These are phyloP conservation scores for Metarhizium rileyi DNA, from an alignment of 2,329 filamentous ascomycete genomes.

Conservation along the genomic window DNA sequence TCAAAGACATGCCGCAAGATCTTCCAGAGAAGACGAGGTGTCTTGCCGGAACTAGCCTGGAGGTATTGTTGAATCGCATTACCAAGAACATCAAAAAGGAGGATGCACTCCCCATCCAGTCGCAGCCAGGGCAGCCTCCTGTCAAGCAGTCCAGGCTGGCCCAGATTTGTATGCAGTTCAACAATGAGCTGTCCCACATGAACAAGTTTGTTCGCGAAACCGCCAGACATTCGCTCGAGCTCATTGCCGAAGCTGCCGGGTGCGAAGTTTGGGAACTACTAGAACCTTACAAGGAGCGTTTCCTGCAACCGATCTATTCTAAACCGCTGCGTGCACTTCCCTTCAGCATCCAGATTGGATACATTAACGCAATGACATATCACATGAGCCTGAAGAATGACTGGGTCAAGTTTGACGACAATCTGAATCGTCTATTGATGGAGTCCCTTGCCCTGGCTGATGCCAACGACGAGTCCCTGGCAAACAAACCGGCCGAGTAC, in stretches of 20 bases:
- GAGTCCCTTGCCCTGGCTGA: slow-evolving; percentile 91
- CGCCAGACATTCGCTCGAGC: slow-evolving; percentile 68
- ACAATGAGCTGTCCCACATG: slow-evolving; percentile 86
- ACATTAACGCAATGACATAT: slow-evolving; percentile 95
- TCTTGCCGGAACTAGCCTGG: slow-evolving; percentile 73
- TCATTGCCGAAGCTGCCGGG: slow-evolving; percentile 68
- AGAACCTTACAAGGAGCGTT: slow-evolving; percentile 77
- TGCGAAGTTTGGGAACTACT: slow-evolving; percentile 82
- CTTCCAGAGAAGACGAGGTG: slow-evolving; percentile 81
- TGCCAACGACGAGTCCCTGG: slow-evolving; percentile 84
- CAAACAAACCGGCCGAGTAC: slow-evolving; percentile 87
- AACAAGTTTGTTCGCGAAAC: slow-evolving; percentile 89
- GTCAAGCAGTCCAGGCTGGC: slow-evolving; percentile 52
- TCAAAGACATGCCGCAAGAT: slow-evolving; percentile 96
- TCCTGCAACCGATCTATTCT: slow-evolving; percentile 86
- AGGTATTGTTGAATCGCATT: slow-evolving; percentile 67
- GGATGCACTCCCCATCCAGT: slow-evolving; percentile 39
- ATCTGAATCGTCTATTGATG: slow-evolving; percentile 80
- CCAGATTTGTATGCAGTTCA: slow-evolving; percentile 74
- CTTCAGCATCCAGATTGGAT: slow-evolving; percentile 92
- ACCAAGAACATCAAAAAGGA: slow-evolving; percentile 73
- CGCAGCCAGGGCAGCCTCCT: slow-evolving; percentile 33
- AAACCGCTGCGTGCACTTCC: slow-evolving; percentile 90
- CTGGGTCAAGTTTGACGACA: slow-evolving; percentile 86
- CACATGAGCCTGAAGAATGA: slow-evolving; percentile 82